Evolutionary conservation across 306 rosid species (phyloP).

Genomic region (Ceratonia siliqua): DNA sequence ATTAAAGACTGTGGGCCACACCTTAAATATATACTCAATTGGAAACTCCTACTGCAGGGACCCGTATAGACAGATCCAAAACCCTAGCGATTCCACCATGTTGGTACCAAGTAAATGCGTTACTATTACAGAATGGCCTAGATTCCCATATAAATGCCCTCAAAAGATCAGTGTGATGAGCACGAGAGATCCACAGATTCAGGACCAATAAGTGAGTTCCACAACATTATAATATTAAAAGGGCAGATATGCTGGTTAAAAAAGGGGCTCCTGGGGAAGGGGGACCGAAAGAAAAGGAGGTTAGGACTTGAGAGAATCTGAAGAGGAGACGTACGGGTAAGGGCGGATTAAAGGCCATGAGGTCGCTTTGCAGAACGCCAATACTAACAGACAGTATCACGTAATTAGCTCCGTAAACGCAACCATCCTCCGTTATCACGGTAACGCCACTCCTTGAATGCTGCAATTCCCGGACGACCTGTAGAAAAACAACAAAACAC

Average conservation of each 20-base stretch:
- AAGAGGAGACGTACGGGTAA: constrained; percentile 72
- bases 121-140: background rate
- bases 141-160: background rate
- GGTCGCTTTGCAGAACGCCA: constrained; percentile 94
- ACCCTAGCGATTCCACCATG: constrained; percentile 38
- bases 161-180: constrained; percentile 3
- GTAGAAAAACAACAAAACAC: too few relatives aligned
- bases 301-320: background rate
- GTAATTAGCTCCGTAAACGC: constrained; percentile 72
- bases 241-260: constrained; percentile 17
- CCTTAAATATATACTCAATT: constrained; percentile 24
- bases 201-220: constrained; percentile 31
- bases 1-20: constrained; percentile 55
- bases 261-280: constrained; percentile 8
- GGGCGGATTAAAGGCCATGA: constrained; percentile 79
- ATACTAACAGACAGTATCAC: constrained; percentile 88
- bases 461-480: constrained; percentile 88
- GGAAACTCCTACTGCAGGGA: constrained; percentile 45
- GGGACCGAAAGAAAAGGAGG: background rate
- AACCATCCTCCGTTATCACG: constrained; percentile 91
- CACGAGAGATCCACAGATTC: background rate
- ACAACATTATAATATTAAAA: constrained; percentile 17
- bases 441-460: constrained; percentile 84
- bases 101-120: constrained; percentile 28
- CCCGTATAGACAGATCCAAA: constrained; percentile 36